Evolutionary conservation across 140 eudicot species (phyloP), one percentile per base, ranked within the genome.

Genomic region (Ambrosia hybrid): DNA sequence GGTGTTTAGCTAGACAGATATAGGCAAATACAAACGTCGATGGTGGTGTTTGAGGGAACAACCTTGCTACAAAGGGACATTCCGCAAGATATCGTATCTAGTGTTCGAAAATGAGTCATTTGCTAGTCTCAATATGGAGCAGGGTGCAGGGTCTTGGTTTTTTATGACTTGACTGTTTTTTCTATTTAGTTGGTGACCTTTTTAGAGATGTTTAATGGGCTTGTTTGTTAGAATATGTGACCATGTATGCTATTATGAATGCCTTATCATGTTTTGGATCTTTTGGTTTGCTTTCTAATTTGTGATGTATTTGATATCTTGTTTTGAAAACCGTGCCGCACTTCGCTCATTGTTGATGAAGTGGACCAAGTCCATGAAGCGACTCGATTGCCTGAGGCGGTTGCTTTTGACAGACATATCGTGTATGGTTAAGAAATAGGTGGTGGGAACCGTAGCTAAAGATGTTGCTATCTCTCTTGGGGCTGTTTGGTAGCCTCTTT

Each of bases 21-120:
- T 68, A 77, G 87, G 67, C 81, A 73, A 46, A 79, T 13, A 6
- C 80, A 79, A 61, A 82, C 88, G 73, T 83, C 85, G 17, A 83
- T 93, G 89, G 71, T 90, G 4, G 64, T 71, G 21, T 90, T 90
- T 64, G 52, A 75, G 76, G 98, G 91, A 37, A 87, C 96, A 5
- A 66, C 80, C 38, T 85, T 84, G 90, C 80, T 93, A 21, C 88
- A 86, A 49, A 87, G 41, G 59, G 85, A 90, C 26, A 4, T 63
- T 9, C 6, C 11, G 0, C 33, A 38, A 63, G 51, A 13, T 63
- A 10, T 48, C 13, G 14, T 63, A n/a, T 1, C 3, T 5, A 12
- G n/a, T 36, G 4, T 13, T n/a, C 2, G 2, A 62, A 62, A 10
- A 6, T 37, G 49, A 13, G 13, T 26, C 39, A 6, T 21, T 9